Base-by-base conservation (phyloP, 768 basidiomycete species). In the Grammothele lineata region DNA sequence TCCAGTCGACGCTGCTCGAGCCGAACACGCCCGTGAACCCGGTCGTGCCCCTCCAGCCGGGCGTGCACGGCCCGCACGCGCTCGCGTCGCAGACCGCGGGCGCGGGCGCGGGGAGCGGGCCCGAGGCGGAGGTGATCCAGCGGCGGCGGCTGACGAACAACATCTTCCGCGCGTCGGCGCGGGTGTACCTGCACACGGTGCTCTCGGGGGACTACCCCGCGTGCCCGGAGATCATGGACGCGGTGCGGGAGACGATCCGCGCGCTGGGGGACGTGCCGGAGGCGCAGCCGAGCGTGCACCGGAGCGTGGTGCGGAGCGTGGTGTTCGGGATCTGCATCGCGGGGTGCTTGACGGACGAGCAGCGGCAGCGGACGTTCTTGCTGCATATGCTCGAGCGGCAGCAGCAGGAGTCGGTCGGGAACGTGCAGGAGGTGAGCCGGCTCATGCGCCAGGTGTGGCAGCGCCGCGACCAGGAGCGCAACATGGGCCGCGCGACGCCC, bases 241-340 rank as follows among this genome's bases (percentile, higher is more conserved):
- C 72, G 14, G 77, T 88, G 23, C 46, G 70, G 15, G 76, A 82
- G 18, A 78, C 77, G 36, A 72, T 85, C 61, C 50, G 57, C 4
- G 71, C 74, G 50, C 66, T 85, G 46, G 62, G 53, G 55, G 56
- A 48, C 14, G 70, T 74, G 49, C 70, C 65, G 25, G 61, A 56
- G 57, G 62, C 66, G 55, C 37, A 45, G 43, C 58, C 62, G 47
- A 47, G 45, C 38, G 55, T 66, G 34, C 67, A 73, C 38, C 72
- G 74, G 35, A 71, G 76, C 12, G 83, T 90, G 22, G 75, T 88
- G 47, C 73, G 87, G 32, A 87, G 83, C 66, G 87, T 87, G 22
- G 85, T 90, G 55, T 88, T 90, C 57, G 77, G 78, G 37, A 80
- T 87, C 48, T 88, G 83, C 58, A 75, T 92, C 42, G 78, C 78